Evolutionary conservation across 108 stramenopile species (phyloP).

Genomic region (Skeletonema costatum): DNA sequence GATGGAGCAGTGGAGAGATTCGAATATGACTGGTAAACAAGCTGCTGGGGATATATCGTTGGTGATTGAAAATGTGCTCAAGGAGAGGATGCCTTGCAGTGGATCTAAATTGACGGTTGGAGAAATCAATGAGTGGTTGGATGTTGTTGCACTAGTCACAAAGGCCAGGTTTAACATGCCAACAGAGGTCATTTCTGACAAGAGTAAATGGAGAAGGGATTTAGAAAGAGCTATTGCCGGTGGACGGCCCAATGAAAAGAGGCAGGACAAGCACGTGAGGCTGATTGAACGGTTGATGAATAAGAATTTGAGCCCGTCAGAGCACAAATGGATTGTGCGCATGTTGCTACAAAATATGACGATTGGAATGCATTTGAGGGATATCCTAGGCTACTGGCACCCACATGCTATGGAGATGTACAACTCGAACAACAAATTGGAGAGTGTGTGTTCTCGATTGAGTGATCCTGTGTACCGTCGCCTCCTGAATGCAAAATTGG

Average conservation of each 20-base stretch:
- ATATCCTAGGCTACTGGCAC: constrained; percentile 55
- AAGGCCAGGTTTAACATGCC: constrained; percentile 27
- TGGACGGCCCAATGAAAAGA: constrained; percentile 15
- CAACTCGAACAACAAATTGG: constrained; percentile 42
- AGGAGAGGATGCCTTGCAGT: constrained; percentile 41
- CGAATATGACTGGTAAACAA: constrained; percentile 41
- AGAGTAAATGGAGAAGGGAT: constrained; percentile 9
- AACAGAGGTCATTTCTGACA: constrained; percentile 4
- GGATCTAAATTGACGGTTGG: constrained; percentile 61
- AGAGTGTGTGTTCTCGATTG: constrained; percentile 39
- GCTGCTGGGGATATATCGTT: constrained; percentile 70
- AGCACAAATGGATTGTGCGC: constrained; percentile 87
- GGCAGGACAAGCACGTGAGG: constrained; percentile 37
- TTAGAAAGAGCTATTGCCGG: constrained; percentile 21
- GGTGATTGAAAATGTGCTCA: constrained; percentile 64
- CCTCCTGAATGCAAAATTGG: constrained; percentile 30
- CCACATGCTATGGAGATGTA: constrained; percentile 53
- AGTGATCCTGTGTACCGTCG: constrained; percentile 41
- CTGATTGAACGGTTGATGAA: constrained; percentile 42
- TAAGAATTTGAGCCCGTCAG: constrained; percentile 56
- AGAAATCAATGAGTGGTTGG: constrained; percentile 73
- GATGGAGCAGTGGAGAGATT: constrained; percentile 63
- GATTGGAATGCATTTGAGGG: constrained; percentile 53
- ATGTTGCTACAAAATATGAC: constrained; percentile 69
- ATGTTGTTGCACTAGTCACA: constrained; percentile 60